phyloP scores from a whole-genome alignment of 306 rosid species.

The Gillenia trifoliata region DNA sequence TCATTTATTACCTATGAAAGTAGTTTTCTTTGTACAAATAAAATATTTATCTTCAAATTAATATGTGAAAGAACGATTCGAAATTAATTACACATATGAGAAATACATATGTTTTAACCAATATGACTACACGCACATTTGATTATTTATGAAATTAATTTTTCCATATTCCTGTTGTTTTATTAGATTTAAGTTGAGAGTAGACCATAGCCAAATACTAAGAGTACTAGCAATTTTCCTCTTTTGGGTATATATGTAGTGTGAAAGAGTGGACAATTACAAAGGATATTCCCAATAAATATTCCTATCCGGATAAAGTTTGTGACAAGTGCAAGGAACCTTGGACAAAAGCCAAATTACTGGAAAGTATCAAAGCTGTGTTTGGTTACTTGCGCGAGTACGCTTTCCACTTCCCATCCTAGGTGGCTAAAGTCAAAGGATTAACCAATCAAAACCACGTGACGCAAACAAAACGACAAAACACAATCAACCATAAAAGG shows the following conservation, averaged over 20 bases:
- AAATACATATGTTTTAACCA: too few species aligned
- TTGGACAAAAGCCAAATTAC: conserved; percentile 22
- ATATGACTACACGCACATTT: neutral
- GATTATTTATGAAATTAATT: neutral
- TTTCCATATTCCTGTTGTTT: neutral
- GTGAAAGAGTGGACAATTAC: neutral
- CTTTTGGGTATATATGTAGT: neutral
- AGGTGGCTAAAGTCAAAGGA: conserved; percentile 46
- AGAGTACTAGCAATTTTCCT: neutral
- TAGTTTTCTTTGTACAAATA: too few species aligned
- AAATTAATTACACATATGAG: too few species aligned
- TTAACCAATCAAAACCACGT: conserved; percentile 55
- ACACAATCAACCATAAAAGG: conserved; percentile 50
- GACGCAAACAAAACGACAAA: conserved; percentile 51
- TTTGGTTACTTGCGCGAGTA: conserved; percentile 27
- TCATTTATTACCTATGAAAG: too few species aligned
- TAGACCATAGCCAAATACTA: neutral
- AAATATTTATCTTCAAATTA: too few species aligned
- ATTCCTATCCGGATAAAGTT: conserved; percentile 32
- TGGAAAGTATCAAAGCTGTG: conserved; percentile 9
- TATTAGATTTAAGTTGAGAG: neutral
- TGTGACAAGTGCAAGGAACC: conserved; percentile 19
- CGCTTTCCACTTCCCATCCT: conserved; percentile 16
- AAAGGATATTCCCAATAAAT: conserved; percentile 31
- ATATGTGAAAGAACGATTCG: neutral